Evolutionary conservation across 2,329 filamentous ascomycete species (phyloP).

Genomic region (Thelonectria blattea): DNA sequence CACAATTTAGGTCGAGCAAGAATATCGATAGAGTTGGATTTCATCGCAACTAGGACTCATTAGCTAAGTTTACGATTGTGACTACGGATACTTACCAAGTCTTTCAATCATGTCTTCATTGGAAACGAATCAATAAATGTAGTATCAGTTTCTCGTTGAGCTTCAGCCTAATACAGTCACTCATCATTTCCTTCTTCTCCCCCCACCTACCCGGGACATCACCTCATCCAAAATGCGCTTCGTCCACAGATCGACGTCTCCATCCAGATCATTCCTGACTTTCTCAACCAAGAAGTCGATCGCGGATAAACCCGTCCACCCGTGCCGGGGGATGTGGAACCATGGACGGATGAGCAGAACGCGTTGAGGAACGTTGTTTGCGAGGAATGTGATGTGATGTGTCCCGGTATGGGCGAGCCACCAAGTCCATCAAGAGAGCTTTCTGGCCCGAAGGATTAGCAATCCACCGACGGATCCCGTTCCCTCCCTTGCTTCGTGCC

Average conservation of each 20-base stretch:
- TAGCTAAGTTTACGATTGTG: too few species aligned
- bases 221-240: not conserved
- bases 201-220: not conserved
- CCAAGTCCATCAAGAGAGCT: not conserved
- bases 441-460: not conserved
- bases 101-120: too few species aligned
- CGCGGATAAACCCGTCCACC: slow-evolving; percentile 28
- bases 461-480: not conserved
- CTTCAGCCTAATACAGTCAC: too few species aligned
- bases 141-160: too few species aligned
- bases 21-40: too few species aligned
- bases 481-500: not conserved
- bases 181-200: not conserved
- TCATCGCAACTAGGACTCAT: too few species aligned
- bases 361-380: not conserved
- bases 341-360: not conserved
- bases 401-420: not conserved
- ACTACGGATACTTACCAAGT: too few species aligned
- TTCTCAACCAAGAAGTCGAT: slow-evolving; percentile 23
- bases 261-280: slow-evolving; percentile 6
- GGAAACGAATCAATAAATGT: too few species aligned
- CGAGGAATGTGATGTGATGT: not conserved
- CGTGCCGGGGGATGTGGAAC: slow-evolving; percentile 21
- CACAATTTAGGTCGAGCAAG: too few species aligned
- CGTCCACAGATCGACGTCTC: slow-evolving; percentile 15